These are phyloP conservation scores for Platanus orientalis DNA, from an alignment of 164 flowering plant species.

Conservation along the genomic window DNA sequence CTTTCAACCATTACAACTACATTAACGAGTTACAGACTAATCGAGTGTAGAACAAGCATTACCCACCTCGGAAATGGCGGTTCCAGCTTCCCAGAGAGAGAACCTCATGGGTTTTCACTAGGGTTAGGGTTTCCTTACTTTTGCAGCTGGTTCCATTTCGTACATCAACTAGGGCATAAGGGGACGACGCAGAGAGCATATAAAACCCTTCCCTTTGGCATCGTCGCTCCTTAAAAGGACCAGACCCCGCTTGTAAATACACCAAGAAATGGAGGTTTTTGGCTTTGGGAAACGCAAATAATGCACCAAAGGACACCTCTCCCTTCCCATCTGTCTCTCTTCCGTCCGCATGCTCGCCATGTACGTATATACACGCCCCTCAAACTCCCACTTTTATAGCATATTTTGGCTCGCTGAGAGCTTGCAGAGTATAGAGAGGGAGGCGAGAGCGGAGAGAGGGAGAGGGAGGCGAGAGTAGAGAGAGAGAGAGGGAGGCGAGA, in stretches of 20 bases:
- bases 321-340: not conserved
- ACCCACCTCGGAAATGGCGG: conserved; percentile 13
- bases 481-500: no score
- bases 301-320: not conserved
- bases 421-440: no score
- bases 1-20: not conserved
- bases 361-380: not conserved
- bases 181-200: not conserved
- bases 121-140: not conserved
- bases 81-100: not conserved
- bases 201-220: conserved; percentile 17
- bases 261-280: not conserved
- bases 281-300: conserved; percentile 2
- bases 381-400: not conserved
- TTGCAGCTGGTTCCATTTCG: not conserved
- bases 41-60: not conserved
- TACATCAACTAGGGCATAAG: not conserved
- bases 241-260: conserved; percentile 4
- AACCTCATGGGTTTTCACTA: not conserved
- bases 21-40: not conserved
- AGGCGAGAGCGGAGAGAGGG: no score
- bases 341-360: not conserved
- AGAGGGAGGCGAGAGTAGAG: no score
- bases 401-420: no score
- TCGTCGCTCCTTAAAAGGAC: conserved; percentile 15